Evolutionary conservation across 129 eudicot species (phyloP).

Genomic region (Escallonia rubra): DNA sequence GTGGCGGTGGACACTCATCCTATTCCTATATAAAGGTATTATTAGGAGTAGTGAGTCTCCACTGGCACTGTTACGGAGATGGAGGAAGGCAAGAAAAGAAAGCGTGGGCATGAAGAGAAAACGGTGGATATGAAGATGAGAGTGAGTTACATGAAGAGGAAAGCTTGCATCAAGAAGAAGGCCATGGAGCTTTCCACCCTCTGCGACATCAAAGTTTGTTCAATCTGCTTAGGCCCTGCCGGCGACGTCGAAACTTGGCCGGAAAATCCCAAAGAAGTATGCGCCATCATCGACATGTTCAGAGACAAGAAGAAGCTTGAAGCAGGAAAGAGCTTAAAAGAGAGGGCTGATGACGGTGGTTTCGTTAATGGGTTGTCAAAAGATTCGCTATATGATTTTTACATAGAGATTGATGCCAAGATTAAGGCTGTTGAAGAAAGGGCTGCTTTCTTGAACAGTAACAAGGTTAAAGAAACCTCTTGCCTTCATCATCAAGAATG

Average conservation of each 20-base stretch:
- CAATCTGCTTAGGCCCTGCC: background rate
- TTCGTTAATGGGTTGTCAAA: background rate
- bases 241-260: constrained; percentile 18
- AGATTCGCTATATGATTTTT: background rate
- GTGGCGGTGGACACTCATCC: too few relatives aligned
- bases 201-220: constrained; percentile 16
- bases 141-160: background rate
- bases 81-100: too few relatives aligned
- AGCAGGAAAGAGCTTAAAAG: background rate
- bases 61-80: too few relatives aligned
- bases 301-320: background rate
- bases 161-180: constrained; percentile 9
- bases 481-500: too few relatives aligned
- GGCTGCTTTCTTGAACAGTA: background rate
- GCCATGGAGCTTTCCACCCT: constrained; percentile 17
- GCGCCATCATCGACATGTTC: background rate
- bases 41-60: too few relatives aligned
- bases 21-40: too few relatives aligned
- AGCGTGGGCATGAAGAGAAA: too few relatives aligned
- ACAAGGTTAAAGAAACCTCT: too few relatives aligned
- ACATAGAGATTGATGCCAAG: background rate
- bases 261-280: constrained; percentile 1
- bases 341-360: background rate
- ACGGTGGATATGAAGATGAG: too few relatives aligned
- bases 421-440: background rate